Conservation (phyloP, 805 yeast genomes). For the Ogataea parapolymorpha region DNA sequence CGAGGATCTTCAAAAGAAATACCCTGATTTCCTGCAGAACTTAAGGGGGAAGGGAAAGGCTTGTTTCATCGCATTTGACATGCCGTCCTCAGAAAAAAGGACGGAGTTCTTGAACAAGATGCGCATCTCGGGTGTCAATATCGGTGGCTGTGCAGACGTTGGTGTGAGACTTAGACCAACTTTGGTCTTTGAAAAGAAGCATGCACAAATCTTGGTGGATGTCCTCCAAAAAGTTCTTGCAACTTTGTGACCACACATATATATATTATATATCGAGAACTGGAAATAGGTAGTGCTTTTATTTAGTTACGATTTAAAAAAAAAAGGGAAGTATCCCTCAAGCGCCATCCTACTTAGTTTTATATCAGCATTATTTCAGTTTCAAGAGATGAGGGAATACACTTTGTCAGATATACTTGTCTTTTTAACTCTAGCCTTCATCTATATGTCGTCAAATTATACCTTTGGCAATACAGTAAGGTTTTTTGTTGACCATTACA, state of each 20-base stretch:
- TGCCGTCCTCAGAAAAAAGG: conserved; percentile 51
- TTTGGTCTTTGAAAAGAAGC: conserved; percentile 73
- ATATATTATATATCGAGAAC: not conserved
- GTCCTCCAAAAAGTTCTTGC: conserved; percentile 37
- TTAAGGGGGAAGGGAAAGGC: conserved; percentile 75
- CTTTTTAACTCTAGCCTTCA: conserved; percentile 21
- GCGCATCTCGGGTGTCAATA: conserved; percentile 66
- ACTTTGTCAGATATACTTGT: conserved; percentile 28
- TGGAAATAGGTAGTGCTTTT: not conserved
- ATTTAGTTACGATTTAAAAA: not conserved
- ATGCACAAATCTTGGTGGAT: conserved; percentile 63
- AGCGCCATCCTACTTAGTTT: conserved; percentile 2
- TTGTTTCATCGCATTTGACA: conserved; percentile 81
- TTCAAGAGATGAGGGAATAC: conserved; percentile 29
- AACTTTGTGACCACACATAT: conserved; percentile 16
- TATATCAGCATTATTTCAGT: too few species aligned
- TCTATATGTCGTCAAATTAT: conserved; percentile 17
- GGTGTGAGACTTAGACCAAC: conserved; percentile 82
- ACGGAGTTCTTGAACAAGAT: conserved; percentile 57
- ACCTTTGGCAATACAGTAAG: conserved; percentile 6
- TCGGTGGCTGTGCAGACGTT: conserved; percentile 81
- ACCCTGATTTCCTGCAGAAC: conserved; percentile 50
- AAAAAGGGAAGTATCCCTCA: not conserved
- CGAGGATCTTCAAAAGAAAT: conserved; percentile 47
- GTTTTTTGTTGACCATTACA: conserved; percentile 18